Percentiles rank a stretch among this genome's conserved stretches.
These are phyloP conservation scores for Mycena filopes DNA, from an alignment of 768 basidiomycete species.

Conservation along the genomic window DNA sequence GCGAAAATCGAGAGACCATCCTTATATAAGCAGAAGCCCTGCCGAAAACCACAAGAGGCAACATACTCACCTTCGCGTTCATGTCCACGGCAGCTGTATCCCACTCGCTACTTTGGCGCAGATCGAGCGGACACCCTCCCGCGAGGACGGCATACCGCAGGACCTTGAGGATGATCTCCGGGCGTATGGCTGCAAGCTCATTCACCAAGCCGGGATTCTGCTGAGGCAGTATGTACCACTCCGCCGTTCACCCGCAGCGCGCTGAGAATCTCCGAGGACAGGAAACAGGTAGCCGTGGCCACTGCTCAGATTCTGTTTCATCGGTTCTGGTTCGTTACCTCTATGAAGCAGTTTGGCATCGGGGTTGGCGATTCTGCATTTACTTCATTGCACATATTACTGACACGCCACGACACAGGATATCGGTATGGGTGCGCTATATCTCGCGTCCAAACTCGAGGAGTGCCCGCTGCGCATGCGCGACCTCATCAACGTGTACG, in stretches of 20 bases:
- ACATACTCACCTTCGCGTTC: neutral
- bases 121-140: constrained; percentile 82
- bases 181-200: constrained; percentile 92
- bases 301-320: constrained; percentile 97
- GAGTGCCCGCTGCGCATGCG: constrained; percentile 93
- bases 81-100: constrained; percentile 69
- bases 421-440: constrained; percentile 88
- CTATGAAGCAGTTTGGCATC: constrained; percentile 94
- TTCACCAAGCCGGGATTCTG: constrained; percentile 93
- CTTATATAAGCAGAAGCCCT: too few species aligned
- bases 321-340: constrained; percentile 95
- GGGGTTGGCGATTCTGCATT: constrained; percentile 64
- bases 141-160: constrained; percentile 81
- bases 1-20: too few species aligned
- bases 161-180: constrained; percentile 90
- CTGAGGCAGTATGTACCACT: constrained; percentile 85
- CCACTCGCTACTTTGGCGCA: constrained; percentile 88
- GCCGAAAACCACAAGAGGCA: neutral
- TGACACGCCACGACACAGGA: constrained; percentile 61
- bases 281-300: constrained; percentile 96
- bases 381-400: constrained; percentile 20
- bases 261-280: constrained; percentile 42
- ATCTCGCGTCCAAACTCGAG: constrained; percentile 90
- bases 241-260: neutral
- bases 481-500: constrained; percentile 94